A percentile compares a stretch with the other conserved stretches of the same genome.
Conservation (phyloP, 306 rosid genomes). For the Malus sylvestris region DNA sequence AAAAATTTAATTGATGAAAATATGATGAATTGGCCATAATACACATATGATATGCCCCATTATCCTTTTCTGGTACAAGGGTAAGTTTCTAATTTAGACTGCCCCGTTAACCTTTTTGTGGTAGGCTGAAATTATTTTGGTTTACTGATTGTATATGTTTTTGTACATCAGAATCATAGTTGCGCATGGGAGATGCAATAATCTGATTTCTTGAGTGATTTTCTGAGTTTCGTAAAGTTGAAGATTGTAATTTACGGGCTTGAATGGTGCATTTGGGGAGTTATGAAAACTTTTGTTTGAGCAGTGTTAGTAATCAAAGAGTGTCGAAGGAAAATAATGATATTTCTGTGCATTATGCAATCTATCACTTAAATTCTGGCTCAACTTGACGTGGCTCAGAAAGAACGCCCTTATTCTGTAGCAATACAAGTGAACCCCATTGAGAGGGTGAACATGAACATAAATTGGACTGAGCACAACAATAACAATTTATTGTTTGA, state of each 20-base stretch:
- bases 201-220: background rate
- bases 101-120: background rate
- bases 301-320: background rate
- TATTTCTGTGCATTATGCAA: background rate
- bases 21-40: no score
- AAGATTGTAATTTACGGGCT: background rate
- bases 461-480: background rate
- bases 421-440: background rate
- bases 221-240: background rate
- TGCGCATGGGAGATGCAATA: background rate
- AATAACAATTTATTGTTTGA: background rate
- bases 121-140: background rate
- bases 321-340: background rate
- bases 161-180: background rate
- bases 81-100: background rate
- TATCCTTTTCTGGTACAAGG: background rate
- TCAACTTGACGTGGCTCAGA: background rate
- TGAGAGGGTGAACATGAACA: background rate
- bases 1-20: no score
- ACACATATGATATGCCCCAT: background rate
- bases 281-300: background rate
- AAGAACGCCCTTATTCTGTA: background rate
- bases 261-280: background rate
- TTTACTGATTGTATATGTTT: background rate
- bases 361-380: background rate